Evolutionary conservation across 2,329 filamentous ascomycete species (phyloP).

Genomic region (Cytospora chrysosperma): DNA sequence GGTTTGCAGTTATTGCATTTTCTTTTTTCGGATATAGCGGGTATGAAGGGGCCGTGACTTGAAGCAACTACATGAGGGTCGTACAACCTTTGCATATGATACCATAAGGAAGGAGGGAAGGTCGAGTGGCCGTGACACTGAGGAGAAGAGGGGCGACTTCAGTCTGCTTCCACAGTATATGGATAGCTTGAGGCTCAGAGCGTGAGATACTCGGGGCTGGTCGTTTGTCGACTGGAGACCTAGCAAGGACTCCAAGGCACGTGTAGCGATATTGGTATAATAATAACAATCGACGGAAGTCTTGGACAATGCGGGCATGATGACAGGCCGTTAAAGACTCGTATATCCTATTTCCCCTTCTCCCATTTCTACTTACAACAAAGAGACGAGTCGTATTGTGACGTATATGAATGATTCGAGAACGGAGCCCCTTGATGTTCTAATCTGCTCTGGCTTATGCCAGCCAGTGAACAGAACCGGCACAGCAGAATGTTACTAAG

Average conservation of each 20-base stretch:
- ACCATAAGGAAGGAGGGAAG: slow-evolving; percentile 13
- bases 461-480: too few species aligned
- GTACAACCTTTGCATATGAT: slow-evolving; percentile 21
- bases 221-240: neutral
- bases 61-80: slow-evolving; percentile 1
- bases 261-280: neutral
- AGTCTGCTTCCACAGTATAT: neutral
- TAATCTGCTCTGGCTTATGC: too few species aligned
- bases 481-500: too few species aligned
- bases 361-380: neutral
- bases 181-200: slow-evolving; percentile 4
- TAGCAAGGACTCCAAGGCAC: neutral
- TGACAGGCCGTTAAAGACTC: neutral
- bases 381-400: too few species aligned
- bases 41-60: neutral
- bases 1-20: neutral
- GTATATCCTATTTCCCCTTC: too few species aligned
- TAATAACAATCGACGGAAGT: neutral
- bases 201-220: neutral
- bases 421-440: too few species aligned
- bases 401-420: too few species aligned
- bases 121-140: neutral
- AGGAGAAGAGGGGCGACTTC: neutral
- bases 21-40: neutral
- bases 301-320: neutral